Percentiles rank a stretch among this genome's conserved stretches.
These are phyloP conservation scores for Craterostigma plantagineum DNA, from an alignment of 257 asterid genomes.

Conservation along the genomic window DNA sequence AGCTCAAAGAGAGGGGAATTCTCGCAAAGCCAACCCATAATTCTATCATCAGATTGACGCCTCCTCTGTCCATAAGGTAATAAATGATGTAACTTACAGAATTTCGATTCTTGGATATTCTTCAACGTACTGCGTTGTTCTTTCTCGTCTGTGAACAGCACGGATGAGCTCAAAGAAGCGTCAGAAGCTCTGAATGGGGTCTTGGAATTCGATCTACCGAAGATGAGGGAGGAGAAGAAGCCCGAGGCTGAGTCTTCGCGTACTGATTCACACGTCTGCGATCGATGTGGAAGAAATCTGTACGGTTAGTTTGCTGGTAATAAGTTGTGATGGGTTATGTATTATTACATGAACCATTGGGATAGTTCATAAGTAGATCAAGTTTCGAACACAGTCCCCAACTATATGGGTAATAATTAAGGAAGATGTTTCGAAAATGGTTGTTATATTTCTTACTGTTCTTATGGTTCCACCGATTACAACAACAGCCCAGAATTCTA, in stretches of 20 bases:
- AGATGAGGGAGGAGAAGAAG: constrained; percentile 56
- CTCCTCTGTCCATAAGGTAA: constrained; percentile 83
- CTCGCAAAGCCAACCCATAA: constrained; percentile 91
- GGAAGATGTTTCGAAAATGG: no score
- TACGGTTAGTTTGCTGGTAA: constrained; percentile 11
- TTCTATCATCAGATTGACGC: constrained; percentile 68
- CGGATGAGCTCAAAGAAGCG: constrained; percentile 65
- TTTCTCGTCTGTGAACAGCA: constrained; percentile 39
- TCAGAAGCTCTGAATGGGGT: constrained; percentile 57
- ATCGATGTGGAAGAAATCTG: constrained; percentile 66
- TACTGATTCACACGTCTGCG: constrained; percentile 29
- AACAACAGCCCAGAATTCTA: no score
- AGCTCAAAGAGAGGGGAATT: constrained; percentile 80
- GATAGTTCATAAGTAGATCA: no score
- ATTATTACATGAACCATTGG: no score
- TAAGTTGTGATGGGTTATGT: no score
- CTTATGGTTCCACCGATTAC: no score
- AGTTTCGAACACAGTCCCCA: no score
- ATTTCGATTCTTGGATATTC: not conserved
- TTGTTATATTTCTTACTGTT: no score
- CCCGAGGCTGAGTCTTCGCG: constrained; percentile 15
- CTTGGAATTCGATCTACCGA: constrained; percentile 48
- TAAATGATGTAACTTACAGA: not conserved
- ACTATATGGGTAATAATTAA: no score
- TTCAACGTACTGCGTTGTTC: not conserved